Percentiles rank a stretch among this genome's conserved stretches.
These are phyloP conservation scores for Claviceps africana DNA, from an alignment of 2,329 filamentous ascomycete species.

Conservation along the genomic window DNA sequence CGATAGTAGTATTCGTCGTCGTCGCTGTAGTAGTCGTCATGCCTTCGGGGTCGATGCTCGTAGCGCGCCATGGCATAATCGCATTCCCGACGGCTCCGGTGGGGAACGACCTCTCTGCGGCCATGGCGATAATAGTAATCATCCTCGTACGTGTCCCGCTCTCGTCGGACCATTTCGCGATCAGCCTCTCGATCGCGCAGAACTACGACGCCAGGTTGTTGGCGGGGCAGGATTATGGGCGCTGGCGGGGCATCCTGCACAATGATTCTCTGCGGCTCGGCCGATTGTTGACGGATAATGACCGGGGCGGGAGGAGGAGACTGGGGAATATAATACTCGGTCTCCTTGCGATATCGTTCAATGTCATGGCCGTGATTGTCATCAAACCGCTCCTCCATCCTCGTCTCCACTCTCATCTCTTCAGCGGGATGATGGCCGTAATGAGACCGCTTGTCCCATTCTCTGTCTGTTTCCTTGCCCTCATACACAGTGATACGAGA, in stretches of 20 bases:
- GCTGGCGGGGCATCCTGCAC: slow-evolving; percentile 43
- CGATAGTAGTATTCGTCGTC: slow-evolving; percentile 36
- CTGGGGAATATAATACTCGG: slow-evolving; percentile 44
- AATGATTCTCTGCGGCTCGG: slow-evolving; percentile 45
- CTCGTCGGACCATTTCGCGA: slow-evolving; percentile 17
- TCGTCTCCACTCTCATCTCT: slow-evolving; percentile 41
- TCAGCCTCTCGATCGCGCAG: slow-evolving; percentile 28
- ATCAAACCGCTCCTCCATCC: slow-evolving; percentile 34
- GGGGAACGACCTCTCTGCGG: slow-evolving; percentile 27
- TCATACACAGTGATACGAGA: slow-evolving; percentile 24
- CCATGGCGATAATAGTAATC: slow-evolving; percentile 40
- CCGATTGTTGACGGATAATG: slow-evolving; percentile 40
- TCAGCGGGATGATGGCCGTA: slow-evolving; percentile 30
- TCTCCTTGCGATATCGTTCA: slow-evolving; percentile 47
- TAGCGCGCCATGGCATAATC: slow-evolving; percentile 22
- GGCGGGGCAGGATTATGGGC: slow-evolving; percentile 34
- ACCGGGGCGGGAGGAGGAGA: slow-evolving; percentile 37
- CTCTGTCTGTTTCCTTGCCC: slow-evolving; percentile 19
- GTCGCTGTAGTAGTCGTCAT: slow-evolving; percentile 30
- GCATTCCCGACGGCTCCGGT: slow-evolving; percentile 16
- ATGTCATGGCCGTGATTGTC: slow-evolving; percentile 33
- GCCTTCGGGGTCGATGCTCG: slow-evolving; percentile 26
- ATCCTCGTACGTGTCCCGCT: slow-evolving; percentile 27
- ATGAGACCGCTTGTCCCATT: slow-evolving; percentile 29
- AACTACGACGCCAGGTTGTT: slow-evolving; percentile 31